phyloP scores from a whole-genome alignment of 495 filamentous ascomycete genomes.

The Sporormia fimetaria region DNA sequence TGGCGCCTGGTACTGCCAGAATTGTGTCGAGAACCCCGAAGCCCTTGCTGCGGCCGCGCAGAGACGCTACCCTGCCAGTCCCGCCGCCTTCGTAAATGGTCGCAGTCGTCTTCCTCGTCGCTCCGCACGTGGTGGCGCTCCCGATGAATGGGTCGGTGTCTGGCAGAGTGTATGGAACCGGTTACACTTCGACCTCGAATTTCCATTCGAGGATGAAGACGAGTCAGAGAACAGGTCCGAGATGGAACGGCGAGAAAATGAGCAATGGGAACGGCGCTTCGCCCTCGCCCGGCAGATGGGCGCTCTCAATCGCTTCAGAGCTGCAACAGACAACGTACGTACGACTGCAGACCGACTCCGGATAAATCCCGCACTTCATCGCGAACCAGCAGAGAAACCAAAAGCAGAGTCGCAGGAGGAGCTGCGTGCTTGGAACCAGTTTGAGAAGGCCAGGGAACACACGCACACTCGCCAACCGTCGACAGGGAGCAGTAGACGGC shows the following conservation, averaged over 20 bases:
- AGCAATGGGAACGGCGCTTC: constrained; percentile 67
- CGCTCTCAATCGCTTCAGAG: constrained; percentile 55
- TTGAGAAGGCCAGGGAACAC: constrained; percentile 69
- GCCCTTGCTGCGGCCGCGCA: constrained; percentile 14
- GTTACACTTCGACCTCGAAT: constrained; percentile 74
- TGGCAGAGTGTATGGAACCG: constrained; percentile 56
- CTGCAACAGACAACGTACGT: constrained; percentile 34
- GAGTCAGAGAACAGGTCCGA: constrained; percentile 44
- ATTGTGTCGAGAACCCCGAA: constrained; percentile 48
- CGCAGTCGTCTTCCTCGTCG: constrained; percentile 35
- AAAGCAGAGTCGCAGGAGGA: constrained; percentile 66
- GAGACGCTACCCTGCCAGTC: constrained; percentile 27
- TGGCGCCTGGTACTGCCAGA: constrained; percentile 75
- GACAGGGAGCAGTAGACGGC: constrained; percentile 34
- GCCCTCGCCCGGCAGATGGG: constrained; percentile 62
- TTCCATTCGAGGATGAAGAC: constrained; percentile 71
- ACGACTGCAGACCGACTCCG: neutral
- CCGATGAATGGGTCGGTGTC: constrained; percentile 49
- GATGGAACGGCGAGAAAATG: constrained; percentile 53
- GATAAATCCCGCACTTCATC: constrained; percentile 12
- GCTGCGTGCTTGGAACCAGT: constrained; percentile 73
- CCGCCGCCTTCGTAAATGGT: constrained; percentile 30
- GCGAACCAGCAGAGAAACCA: constrained; percentile 32
- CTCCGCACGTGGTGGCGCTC: constrained; percentile 32
- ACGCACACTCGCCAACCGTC: constrained; percentile 12